These are phyloP conservation scores for Prunus persica DNA, from an alignment of 306 rosid species.

Conservation along the genomic window DNA sequence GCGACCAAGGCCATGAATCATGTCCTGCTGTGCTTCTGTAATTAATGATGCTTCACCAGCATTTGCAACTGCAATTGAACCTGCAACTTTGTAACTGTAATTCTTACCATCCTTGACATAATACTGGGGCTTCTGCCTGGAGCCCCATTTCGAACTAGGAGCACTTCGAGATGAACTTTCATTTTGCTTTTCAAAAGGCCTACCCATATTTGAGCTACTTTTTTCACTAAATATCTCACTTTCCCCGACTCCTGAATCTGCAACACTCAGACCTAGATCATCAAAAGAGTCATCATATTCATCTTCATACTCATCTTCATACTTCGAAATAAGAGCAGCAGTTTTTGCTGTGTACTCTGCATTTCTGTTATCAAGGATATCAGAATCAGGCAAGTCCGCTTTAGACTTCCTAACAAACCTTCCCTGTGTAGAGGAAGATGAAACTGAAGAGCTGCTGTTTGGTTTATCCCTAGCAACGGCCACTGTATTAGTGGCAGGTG, in stretches of 20 bases:
- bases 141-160: slow-evolving; percentile 81
- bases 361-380: slow-evolving; percentile 51
- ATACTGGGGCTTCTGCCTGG: slow-evolving; percentile 78
- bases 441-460: slow-evolving; percentile 37
- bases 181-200: slow-evolving; percentile 38
- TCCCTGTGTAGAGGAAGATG: slow-evolving; percentile 58
- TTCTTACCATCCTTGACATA: slow-evolving; percentile 97
- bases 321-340: slow-evolving; percentile 58
- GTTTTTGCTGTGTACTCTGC: slow-evolving; percentile 41
- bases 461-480: slow-evolving; percentile 39
- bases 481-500: slow-evolving; percentile 26
- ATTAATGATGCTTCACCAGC: slow-evolving; percentile 69
- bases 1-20: slow-evolving; percentile 90
- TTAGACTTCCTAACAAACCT: slow-evolving; percentile 76
- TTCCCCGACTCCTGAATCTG: slow-evolving; percentile 71
- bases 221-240: slow-evolving; percentile 42
- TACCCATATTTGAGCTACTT: slow-evolving; percentile 34
- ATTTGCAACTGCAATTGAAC: slow-evolving; percentile 85
- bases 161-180: slow-evolving; percentile 44
- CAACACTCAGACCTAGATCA: slow-evolving; percentile 91
- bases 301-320: slow-evolving; percentile 70
- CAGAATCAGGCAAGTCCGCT: slow-evolving; percentile 41
- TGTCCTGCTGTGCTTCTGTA: slow-evolving; percentile 55
- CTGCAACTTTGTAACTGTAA: slow-evolving; percentile 93
- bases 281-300: slow-evolving; percentile 97